Conservation (phyloP, 495 filamentous ascomycete genomes). For the Xylaria nigripes region DNA sequence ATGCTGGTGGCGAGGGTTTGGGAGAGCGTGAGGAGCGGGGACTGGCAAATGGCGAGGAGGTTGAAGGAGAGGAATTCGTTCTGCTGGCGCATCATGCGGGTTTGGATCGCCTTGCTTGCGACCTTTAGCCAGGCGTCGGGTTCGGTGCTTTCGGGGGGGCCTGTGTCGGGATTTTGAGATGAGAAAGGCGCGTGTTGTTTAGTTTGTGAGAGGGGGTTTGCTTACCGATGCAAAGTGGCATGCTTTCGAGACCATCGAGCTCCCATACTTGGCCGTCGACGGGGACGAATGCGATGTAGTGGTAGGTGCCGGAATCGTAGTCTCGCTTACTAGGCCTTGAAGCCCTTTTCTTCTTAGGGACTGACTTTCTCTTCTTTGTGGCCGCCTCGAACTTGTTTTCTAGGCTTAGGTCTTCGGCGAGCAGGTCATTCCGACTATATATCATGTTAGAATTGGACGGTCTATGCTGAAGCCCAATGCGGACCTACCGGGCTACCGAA, state of each 20-base stretch:
- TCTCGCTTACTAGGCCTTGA: slow-evolving; percentile 15
- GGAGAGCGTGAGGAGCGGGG: slow-evolving; percentile 24
- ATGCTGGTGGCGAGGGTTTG: slow-evolving; percentile 29
- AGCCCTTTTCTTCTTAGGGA: slow-evolving; percentile 13
- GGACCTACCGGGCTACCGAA: slow-evolving; percentile 65
- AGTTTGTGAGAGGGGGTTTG: neutral
- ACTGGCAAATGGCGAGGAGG: slow-evolving; percentile 40
- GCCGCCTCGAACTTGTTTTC: slow-evolving; percentile 49
- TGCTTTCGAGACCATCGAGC: slow-evolving; percentile 74
- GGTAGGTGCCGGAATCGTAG: slow-evolving; percentile 41
- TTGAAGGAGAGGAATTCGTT: slow-evolving; percentile 33
- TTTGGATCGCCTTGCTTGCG: slow-evolving; percentile 31
- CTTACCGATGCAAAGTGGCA: slow-evolving; percentile 63
- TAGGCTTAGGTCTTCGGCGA: slow-evolving; percentile 65
- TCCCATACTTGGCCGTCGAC: slow-evolving; percentile 70
- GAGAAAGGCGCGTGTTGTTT: neutral
- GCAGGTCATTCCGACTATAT: slow-evolving; percentile 63
- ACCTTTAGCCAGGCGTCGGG: slow-evolving; percentile 32
- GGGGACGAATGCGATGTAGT: slow-evolving; percentile 88
- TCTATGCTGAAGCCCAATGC: neutral
- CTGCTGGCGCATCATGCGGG: slow-evolving; percentile 34
- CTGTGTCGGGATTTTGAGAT: slow-evolving; percentile 5
- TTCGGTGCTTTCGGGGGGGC: slow-evolving; percentile 6
- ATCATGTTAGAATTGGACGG: neutral
- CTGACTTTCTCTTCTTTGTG: slow-evolving; percentile 12